phyloP scores from a whole-genome alignment of 176 grass and related monocot species.

The Pontederia crassipes region DNA sequence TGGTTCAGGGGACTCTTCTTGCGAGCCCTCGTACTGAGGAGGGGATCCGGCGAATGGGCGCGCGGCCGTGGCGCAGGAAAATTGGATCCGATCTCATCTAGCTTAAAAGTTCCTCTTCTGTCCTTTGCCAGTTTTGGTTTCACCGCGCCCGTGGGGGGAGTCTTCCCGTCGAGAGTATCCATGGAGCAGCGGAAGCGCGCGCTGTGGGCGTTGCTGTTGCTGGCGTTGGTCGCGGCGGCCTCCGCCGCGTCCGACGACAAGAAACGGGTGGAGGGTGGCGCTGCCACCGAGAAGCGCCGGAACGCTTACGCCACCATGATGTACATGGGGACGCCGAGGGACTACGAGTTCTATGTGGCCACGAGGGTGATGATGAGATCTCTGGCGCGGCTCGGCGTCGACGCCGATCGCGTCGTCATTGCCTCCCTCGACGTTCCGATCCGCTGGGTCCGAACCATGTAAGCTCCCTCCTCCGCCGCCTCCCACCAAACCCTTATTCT shows the following conservation, averaged over 20 bases:
- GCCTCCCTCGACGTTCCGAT: constrained; percentile 68
- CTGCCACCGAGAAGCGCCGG: constrained; percentile 4
- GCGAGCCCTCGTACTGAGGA: too few relatives aligned
- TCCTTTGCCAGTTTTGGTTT: too few relatives aligned
- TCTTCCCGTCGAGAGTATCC: neutral
- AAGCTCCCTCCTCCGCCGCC: constrained; percentile 2
- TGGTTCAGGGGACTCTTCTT: too few relatives aligned
- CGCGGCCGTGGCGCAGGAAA: too few relatives aligned
- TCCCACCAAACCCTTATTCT: neutral
- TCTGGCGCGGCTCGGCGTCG: constrained; percentile 38
- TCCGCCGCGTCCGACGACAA: neutral
- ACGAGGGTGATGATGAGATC: constrained; percentile 88
- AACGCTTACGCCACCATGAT: constrained; percentile 91
- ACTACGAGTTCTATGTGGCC: constrained; percentile 99
- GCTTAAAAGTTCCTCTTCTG: too few relatives aligned
- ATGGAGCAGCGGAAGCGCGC: constrained; percentile 7
- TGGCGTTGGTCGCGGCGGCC: neutral
- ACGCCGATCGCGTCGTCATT: constrained; percentile 82
- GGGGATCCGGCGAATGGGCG: too few relatives aligned
- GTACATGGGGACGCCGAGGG: constrained; percentile 96
- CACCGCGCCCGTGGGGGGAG: too few relatives aligned
- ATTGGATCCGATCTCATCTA: too few relatives aligned
- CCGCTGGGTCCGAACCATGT: constrained; percentile 74
- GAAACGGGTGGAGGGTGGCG: neutral
- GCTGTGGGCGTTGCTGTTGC: neutral